Conservation (phyloP, 1,284 basidiomycete species). For the Chiua sp. region DNA sequence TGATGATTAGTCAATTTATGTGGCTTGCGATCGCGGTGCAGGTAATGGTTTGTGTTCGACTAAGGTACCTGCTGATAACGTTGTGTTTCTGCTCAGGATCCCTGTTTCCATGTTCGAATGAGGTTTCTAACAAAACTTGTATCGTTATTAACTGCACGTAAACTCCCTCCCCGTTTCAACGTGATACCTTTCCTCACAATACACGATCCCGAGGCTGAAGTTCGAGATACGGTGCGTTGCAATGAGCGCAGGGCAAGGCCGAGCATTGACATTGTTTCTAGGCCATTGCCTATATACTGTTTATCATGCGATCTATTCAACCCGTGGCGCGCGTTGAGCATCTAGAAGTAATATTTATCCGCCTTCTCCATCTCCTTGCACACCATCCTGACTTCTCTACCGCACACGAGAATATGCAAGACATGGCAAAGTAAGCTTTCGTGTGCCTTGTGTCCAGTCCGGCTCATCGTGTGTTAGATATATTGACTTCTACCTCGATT, state of each 20-base stretch:
- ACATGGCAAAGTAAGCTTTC: constrained; percentile 69
- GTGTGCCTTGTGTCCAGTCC: background rate
- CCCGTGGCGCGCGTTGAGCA: constrained; percentile 66
- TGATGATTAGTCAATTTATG: constrained; percentile 68
- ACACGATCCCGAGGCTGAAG: constrained; percentile 89
- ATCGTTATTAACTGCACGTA: constrained; percentile 60
- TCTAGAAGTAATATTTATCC: constrained; percentile 85
- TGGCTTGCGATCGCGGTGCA: constrained; percentile 80
- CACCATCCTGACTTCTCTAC: constrained; percentile 92
- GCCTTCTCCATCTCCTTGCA: constrained; percentile 86
- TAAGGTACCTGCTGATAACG: background rate
- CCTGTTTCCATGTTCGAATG: constrained; percentile 86
- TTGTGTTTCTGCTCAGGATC: constrained; percentile 59
- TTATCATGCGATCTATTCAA: constrained; percentile 51
- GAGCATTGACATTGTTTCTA: constrained; percentile 28
- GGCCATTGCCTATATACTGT: constrained; percentile 64
- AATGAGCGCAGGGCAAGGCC: background rate
- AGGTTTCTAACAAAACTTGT: constrained; percentile 81
- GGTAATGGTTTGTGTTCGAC: constrained; percentile 43
- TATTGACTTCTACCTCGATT: constrained; percentile 87
- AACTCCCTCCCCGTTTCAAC: constrained; percentile 78
- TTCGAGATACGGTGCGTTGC: constrained; percentile 59
- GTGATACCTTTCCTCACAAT: constrained; percentile 88
- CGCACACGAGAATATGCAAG: constrained; percentile 65
- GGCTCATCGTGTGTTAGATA: constrained; percentile 58